Base-by-base conservation (phyloP, 768 basidiomycete species). In the Terana coerulea region DNA sequence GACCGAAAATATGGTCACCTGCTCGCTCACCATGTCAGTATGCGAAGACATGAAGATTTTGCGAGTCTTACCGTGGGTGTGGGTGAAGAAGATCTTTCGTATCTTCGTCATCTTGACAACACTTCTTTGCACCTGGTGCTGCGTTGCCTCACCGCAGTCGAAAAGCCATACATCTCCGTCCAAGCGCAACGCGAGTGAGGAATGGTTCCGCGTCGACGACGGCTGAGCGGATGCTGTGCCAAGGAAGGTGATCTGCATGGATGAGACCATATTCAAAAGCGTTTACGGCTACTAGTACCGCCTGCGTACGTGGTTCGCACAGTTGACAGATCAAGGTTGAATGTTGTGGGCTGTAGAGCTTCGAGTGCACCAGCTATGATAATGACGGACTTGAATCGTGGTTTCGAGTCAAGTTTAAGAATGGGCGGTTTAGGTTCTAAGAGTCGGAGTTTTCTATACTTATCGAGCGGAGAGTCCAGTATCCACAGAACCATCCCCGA, bases 1-100 rank as follows among this genome's bases (percentile, higher is more conserved):
- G 62, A 7, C 89, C 91, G 63, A 88, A 87, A 22, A 91, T 86
- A 64, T 92, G 88, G 66, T 91, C 87, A 3, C 89, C 89, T 91
- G 61, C 28, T 45, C n/a, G 19, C n/a, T n/a, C n/a, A n/a, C n/a
- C n/a, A n/a, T n/a, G n/a, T n/a, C n/a, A n/a, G n/a, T n/a, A 11
- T 33, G 6, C 17, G 17, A 36, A 22, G 5, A 41, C 57, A 30
- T 22, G 29, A 34, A 7, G 21, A 43, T 2, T 2, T 14, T 14
- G 17, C 15, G 26, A 7, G 8, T 11, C 71, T 29, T 50, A 89
- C 91, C 91, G 69, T 94, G 92, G 0, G 87, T 87, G 68, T 95
- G 92, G 1, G 92, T 93, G 53, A 94, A 82, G 64, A 93, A 92
- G 24, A 95, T 80, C 66, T 91, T 91, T 53, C 79, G 76, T 42